Conservation (phyloP, 352 stramenopile genomes). For the Blastocystis sp. region DNA sequence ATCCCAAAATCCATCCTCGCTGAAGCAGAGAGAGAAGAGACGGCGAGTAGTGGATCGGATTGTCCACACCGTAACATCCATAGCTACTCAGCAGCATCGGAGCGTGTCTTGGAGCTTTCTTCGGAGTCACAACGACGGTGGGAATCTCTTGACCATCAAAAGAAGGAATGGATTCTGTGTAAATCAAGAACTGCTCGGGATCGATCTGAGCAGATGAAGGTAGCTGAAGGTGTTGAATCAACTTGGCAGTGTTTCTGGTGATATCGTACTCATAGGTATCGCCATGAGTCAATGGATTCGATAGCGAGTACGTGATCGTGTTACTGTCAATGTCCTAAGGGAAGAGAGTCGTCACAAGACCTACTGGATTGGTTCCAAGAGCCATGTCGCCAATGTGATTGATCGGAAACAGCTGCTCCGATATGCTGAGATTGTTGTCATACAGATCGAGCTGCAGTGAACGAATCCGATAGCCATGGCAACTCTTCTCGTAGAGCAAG, state of each 20-base stretch:
- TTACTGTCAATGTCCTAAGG: neutral
- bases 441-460: conserved; percentile 24
- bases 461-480: conserved; percentile 43
- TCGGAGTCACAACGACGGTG: neutral
- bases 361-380: neutral
- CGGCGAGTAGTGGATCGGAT: conserved; percentile 7
- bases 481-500: conserved; percentile 52
- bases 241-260: neutral
- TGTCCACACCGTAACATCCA: conserved; percentile 41
- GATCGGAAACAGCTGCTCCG: neutral
- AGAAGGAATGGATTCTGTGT: neutral
- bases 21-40: neutral
- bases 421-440: conserved; percentile 32
- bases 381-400: conserved; percentile 17
- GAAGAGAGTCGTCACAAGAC: neutral
- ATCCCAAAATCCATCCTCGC: conserved; percentile 18
- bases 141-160: neutral
- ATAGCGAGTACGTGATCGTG: neutral
- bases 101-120: neutral
- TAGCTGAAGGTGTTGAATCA: neutral
- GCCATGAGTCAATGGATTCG: neutral
- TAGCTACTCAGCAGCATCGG: conserved; percentile 31
- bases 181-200: neutral
- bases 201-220: neutral
- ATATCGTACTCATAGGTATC: conserved; percentile 43